A percentile compares a stretch with the other conserved stretches of the same genome.
Conservation (phyloP, 75 land plant species). For the Larix kaempferi region DNA sequence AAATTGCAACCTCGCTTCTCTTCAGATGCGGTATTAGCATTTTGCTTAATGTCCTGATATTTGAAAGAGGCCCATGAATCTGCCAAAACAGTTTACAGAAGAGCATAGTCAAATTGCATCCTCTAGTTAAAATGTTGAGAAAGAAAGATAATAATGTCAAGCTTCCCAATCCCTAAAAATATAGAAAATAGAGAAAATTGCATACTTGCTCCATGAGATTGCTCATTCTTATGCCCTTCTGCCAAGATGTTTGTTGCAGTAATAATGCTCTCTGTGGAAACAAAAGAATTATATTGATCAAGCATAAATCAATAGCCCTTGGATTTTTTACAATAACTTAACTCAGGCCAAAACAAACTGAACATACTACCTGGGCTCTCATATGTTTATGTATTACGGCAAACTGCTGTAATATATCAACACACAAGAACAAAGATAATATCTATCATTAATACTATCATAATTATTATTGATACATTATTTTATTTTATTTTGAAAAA, state of each 20-base stretch:
- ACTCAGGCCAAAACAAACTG: too few species aligned
- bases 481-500: too few species aligned
- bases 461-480: too few species aligned
- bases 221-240: slow-evolving; percentile 75
- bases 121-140: not conserved
- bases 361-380: too few species aligned
- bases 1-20: slow-evolving; percentile 81
- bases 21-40: slow-evolving; percentile 76
- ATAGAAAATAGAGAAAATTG: not conserved
- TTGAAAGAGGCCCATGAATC: slow-evolving; percentile 87
- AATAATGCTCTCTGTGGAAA: slow-evolving; percentile 70
- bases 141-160: not conserved
- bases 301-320: too few species aligned
- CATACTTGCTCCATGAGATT: slow-evolving; percentile 86
- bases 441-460: too few species aligned
- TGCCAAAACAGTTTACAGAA: slow-evolving; percentile 12
- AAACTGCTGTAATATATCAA: too few species aligned
- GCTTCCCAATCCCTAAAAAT: not conserved
- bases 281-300: not conserved
- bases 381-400: too few species aligned
- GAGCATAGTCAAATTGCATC: not conserved
- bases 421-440: too few species aligned
- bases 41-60: slow-evolving; percentile 70
- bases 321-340: too few species aligned
- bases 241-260: slow-evolving; percentile 92